A percentile compares a stretch with the other conserved stretches of the same genome.
phyloP scores from a whole-genome alignment of 352 stramenopile species.

The Phytopythium sindhum region DNA sequence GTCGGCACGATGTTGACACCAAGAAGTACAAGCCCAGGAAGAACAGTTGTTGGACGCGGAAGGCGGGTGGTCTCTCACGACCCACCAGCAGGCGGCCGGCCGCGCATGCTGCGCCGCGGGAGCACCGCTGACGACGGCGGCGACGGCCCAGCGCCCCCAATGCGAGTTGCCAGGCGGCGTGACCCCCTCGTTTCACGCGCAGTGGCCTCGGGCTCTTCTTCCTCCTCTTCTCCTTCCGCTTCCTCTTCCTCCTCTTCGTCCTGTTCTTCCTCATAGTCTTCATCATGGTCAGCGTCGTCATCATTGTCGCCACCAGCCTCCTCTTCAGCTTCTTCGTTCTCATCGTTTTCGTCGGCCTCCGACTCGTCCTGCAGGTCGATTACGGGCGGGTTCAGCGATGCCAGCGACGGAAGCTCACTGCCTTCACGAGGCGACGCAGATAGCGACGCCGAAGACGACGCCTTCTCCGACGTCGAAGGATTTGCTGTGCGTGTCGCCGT shows the following conservation, averaged over 20 bases:
- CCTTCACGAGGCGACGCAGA: neutral
- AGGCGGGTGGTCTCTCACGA: neutral
- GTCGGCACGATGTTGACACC: neutral
- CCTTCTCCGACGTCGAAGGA: slow-evolving; percentile 2
- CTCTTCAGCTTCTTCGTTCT: neutral
- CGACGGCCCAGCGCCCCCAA: neutral
- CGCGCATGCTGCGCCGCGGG: neutral
- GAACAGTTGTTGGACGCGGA: neutral
- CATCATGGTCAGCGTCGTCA: neutral
- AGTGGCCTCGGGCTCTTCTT: neutral
- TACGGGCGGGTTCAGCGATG: slow-evolving; percentile 7
- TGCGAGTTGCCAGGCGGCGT: neutral
- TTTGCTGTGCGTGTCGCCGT: neutral
- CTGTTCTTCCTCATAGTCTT: neutral
- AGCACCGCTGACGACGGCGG: neutral
- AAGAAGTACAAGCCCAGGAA: neutral
- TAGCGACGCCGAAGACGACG: neutral
- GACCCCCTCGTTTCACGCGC: neutral
- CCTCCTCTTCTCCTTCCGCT: neutral
- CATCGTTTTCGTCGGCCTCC: slow-evolving; percentile 23
- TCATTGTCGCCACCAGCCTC: neutral
- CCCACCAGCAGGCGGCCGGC: neutral
- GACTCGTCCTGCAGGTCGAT: slow-evolving; percentile 33
- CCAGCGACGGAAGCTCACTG: neutral
- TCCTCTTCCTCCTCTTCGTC: neutral